Conservation (phyloP, 2,329 filamentous ascomycete genomes). For the Aureobasidium sp. region DNA sequence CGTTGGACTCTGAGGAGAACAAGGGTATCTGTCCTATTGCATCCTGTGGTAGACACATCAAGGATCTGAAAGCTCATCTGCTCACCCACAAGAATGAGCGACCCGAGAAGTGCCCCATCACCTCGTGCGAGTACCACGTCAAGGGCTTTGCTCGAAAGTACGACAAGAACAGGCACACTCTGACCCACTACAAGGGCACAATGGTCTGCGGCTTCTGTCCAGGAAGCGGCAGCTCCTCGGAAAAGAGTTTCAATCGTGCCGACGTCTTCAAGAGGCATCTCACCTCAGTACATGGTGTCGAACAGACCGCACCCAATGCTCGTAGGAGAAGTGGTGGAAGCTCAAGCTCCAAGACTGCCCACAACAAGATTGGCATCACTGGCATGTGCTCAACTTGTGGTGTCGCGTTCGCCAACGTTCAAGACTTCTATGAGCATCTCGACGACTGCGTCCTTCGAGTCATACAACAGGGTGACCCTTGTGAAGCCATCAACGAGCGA, state of each 20-base stretch:
- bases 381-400: slow-evolving; percentile 92
- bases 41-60: slow-evolving; percentile 80
- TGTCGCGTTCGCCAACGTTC: slow-evolving; percentile 72
- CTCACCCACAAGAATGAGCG: slow-evolving; percentile 86
- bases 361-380: slow-evolving; percentile 60
- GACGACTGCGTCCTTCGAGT: slow-evolving; percentile 62
- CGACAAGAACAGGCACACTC: slow-evolving; percentile 88
- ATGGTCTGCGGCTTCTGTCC: slow-evolving; percentile 97
- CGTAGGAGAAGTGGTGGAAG: slow-evolving; percentile 59
- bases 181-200: slow-evolving; percentile 94
- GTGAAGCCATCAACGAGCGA: slow-evolving; percentile 51
- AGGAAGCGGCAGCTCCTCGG: slow-evolving; percentile 76
- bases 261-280: slow-evolving; percentile 95
- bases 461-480: slow-evolving; percentile 53
- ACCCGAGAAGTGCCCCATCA: slow-evolving; percentile 89
- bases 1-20: slow-evolving; percentile 38
- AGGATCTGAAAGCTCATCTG: slow-evolving; percentile 90
- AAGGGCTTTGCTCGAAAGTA: slow-evolving; percentile 95
- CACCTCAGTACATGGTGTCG: slow-evolving; percentile 83
- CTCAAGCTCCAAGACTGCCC: slow-evolving; percentile 52
- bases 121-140: slow-evolving; percentile 82
- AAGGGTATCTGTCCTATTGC: slow-evolving; percentile 71
- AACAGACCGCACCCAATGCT: slow-evolving; percentile 87
- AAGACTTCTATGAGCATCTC: slow-evolving; percentile 96
- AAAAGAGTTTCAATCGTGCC: slow-evolving; percentile 93